phyloP scores from a whole-genome alignment of 148 eudicot species.

The Spergularia marina region DNA sequence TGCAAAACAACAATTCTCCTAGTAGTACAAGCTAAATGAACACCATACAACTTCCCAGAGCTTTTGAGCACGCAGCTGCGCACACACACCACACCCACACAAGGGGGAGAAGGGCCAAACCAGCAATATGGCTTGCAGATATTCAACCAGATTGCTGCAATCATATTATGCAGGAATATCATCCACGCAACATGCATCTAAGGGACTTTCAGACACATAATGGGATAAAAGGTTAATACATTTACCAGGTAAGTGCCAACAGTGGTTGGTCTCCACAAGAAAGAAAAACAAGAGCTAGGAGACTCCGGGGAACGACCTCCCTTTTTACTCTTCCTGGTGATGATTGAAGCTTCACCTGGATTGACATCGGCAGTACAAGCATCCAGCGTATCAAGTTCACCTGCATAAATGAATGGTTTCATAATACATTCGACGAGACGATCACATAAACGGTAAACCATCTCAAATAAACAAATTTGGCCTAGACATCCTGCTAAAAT shows the following conservation, averaged over 20 bases:
- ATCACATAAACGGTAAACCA: neutral
- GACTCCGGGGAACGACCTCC: neutral
- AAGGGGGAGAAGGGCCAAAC: too few relatives aligned
- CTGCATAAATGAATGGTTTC: conserved; percentile 12
- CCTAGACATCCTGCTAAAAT: neutral
- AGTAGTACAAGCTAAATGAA: too few relatives aligned
- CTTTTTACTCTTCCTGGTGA: neutral
- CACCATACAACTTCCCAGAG: too few relatives aligned
- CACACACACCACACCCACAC: too few relatives aligned
- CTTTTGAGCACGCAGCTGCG: too few relatives aligned
- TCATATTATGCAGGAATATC: too few relatives aligned
- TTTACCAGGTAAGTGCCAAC: conserved; percentile 25
- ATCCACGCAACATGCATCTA: too few relatives aligned
- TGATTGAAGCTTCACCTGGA: conserved; percentile 10
- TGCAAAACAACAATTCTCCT: too few relatives aligned
- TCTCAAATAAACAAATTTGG: neutral
- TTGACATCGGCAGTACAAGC: neutral
- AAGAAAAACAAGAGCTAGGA: conserved; percentile 22
- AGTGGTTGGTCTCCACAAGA: conserved; percentile 14
- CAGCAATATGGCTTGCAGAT: too few relatives aligned
- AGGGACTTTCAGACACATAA: too few relatives aligned
- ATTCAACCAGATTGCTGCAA: too few relatives aligned
- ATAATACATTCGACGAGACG: neutral
- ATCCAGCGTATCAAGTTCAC: conserved; percentile 18
- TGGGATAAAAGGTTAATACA: neutral